Percentiles rank a stretch among this genome's conserved stretches.
These are phyloP conservation scores for Nakataea oryzae DNA, from an alignment of 2,329 filamentous ascomycete genomes.

Conservation along the genomic window DNA sequence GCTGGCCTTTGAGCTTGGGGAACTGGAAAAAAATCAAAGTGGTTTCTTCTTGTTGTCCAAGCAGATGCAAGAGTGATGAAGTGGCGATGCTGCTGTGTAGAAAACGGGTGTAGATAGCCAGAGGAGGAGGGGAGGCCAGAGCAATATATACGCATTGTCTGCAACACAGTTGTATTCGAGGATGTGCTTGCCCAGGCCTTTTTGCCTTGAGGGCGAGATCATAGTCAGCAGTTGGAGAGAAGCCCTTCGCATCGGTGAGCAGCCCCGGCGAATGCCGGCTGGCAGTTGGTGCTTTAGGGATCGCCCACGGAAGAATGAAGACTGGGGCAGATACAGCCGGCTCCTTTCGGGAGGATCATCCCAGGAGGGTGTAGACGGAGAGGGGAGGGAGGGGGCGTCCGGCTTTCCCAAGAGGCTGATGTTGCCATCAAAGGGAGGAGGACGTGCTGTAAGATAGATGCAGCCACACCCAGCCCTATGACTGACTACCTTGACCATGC, in stretches of 20 bases:
- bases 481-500: not conserved
- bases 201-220: not conserved
- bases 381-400: not conserved
- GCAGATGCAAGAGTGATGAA: not conserved
- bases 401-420: not conserved
- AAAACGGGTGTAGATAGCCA: not conserved
- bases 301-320: not conserved
- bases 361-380: not conserved
- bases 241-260: not conserved
- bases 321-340: not conserved
- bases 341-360: not conserved
- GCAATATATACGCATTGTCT: not conserved
- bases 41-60: not conserved
- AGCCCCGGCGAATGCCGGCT: not conserved
- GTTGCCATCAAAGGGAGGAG: not conserved
- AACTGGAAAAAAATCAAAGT: not conserved
- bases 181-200: not conserved
- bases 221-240: not conserved
- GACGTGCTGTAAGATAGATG: not conserved
- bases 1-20: no score
- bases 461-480: not conserved
- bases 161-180: not conserved
- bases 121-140: not conserved
- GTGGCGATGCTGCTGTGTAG: not conserved
- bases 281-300: not conserved